Evolutionary conservation across 1,139 yeast species (phyloP), one percentile per base, ranked within the genome.

Genomic region (Yamadazyma jaroonii): DNA sequence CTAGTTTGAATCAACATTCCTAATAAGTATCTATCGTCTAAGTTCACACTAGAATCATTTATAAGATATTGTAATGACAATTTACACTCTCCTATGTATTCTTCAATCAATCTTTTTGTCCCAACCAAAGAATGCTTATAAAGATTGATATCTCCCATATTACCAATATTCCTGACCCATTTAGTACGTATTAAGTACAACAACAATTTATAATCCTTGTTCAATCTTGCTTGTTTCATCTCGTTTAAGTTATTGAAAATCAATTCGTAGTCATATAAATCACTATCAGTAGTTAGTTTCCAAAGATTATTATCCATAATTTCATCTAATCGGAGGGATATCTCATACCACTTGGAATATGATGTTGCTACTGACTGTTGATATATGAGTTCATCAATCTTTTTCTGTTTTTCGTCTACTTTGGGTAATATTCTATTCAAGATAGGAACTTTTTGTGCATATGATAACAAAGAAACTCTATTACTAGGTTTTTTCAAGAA

Each of bases 1-100:
- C 97, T 70, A 0, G 97, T 88, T 56, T 90, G 96, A 26, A 86
- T 77, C 32, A 92, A 67, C 74, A 87, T 84, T 2, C 88, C 87
- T 44, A 90, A 64, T 13, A 87, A 67, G 50, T 83, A 79, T 8
- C 77, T 61, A 47, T 84, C 89, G 53, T 85, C 89, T 32, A 86
- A 49, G 20, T 73, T 73, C 9, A 79, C 77, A 2, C 66, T 57
- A 6, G 56, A 59, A 24, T 57, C 61, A 20, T 61, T 57, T 6
- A 69, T 59, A 49, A 82, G 61, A 36, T 72, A 74, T 10, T 75
- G 70, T 27, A 92, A 62, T 0, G 86, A 77, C 13, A 61, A 48
- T 42, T 81, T 78, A 53, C 97, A 90, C 57, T 92, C 97, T 9
- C 67, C 61, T 33, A 87, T 74, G 54, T 88, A 92, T 30, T 86